Evolutionary conservation across 305 asterid genomes (phyloP).

Genomic region (Solanum aculeatissimum): DNA sequence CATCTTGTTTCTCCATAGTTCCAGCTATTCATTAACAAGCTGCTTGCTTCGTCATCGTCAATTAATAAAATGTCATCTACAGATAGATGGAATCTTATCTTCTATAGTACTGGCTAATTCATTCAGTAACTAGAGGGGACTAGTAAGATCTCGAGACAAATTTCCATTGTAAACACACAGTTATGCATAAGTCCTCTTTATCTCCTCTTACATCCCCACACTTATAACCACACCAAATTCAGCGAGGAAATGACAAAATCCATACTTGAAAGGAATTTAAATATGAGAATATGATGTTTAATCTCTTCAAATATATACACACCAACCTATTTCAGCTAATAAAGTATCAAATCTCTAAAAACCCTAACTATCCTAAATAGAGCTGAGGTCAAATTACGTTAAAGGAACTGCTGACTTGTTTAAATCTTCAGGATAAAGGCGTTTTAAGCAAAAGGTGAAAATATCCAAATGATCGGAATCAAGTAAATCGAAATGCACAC

Average conservation of each 20-base stretch:
- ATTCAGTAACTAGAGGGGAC: neutral
- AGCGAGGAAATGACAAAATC: neutral
- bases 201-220: neutral
- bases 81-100: neutral
- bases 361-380: neutral
- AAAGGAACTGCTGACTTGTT: neutral
- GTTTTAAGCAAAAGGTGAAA: neutral
- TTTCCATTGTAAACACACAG: neutral
- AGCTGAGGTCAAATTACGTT: neutral
- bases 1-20: neutral
- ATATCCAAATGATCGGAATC: neutral
- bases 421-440: neutral
- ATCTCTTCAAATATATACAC: neutral
- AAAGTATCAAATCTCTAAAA: neutral
- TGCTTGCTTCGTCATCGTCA: neutral
- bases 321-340: neutral
- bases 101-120: neutral
- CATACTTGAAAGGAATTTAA: neutral
- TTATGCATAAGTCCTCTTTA: neutral
- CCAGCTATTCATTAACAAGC: neutral
- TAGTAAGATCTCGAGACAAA: neutral
- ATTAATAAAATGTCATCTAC: neutral
- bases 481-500: slow-evolving; percentile 29
- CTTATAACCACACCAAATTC: neutral
- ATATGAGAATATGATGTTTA: neutral